These are phyloP conservation scores for Penicillium lagena DNA, from an alignment of 495 filamentous ascomycete species.

Conservation along the genomic window DNA sequence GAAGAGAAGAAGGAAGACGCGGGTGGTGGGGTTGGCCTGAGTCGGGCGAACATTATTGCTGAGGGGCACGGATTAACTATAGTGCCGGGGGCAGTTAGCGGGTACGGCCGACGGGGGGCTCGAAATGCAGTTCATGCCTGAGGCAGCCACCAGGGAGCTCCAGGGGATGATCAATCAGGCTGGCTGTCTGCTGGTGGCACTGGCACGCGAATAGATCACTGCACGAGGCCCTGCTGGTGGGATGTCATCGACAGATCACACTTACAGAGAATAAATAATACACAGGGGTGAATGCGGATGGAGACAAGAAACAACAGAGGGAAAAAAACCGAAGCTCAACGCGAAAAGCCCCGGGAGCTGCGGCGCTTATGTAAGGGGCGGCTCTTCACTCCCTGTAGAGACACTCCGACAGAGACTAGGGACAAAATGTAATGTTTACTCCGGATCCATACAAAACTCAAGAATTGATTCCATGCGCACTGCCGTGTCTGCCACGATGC, in stretches of 20 bases:
- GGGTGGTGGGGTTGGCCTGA: slow-evolving; percentile 44
- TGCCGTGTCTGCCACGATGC: not conserved
- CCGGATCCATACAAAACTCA: no score
- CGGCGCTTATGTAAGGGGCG: slow-evolving; percentile 7
- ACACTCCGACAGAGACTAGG: no score
- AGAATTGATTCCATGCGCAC: not conserved
- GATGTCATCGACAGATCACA: not conserved
- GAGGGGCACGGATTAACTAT: slow-evolving; percentile 35
- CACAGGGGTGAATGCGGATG: slow-evolving; percentile 8
- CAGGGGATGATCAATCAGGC: not conserved
- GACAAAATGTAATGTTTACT: no score
- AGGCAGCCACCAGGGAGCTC: slow-evolving; percentile 1
- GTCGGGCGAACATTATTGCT: slow-evolving; percentile 42
- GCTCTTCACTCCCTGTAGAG: no score
- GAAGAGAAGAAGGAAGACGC: slow-evolving; percentile 41
- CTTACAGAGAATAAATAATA: slow-evolving; percentile 11
- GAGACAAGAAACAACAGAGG: slow-evolving; percentile 7
- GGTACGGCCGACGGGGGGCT: slow-evolving; percentile 12
- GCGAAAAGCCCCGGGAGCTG: slow-evolving; percentile 16
- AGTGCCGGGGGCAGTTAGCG: slow-evolving; percentile 21
- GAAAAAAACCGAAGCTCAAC: slow-evolving; percentile 20
- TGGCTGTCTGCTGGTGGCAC: no score
- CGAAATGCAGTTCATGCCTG: slow-evolving; percentile 11
- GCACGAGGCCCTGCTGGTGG: no score
- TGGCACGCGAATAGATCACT: no score